phyloP scores from a whole-genome alignment of 2,329 filamentous ascomycete genomes.

The Apiospora kogelbergensis region DNA sequence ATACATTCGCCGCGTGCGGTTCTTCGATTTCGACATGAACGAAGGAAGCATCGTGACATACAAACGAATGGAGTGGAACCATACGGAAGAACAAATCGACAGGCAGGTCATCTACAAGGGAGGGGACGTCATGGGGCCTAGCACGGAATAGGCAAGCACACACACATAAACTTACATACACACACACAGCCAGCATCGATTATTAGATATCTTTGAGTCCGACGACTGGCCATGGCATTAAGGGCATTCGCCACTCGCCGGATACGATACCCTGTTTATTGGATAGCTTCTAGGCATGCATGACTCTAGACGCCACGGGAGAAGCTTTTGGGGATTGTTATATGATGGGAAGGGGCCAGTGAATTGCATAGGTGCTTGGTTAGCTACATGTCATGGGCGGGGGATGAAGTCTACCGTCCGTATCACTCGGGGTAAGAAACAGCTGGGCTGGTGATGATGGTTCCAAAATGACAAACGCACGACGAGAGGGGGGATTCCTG shows the following conservation, averaged over 20 bases:
- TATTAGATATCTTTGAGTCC: background rate
- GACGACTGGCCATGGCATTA: background rate
- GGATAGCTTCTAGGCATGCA: background rate
- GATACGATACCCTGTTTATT: background rate
- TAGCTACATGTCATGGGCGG: background rate
- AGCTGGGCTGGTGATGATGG: background rate
- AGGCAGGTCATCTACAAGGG: slow-evolving; percentile 67
- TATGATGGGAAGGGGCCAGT: background rate
- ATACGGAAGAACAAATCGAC: slow-evolving; percentile 54
- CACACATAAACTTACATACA: no score
- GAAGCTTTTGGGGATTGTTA: background rate
- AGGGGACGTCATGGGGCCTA: slow-evolving; percentile 42
- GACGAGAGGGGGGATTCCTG: background rate
- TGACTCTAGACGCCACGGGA: background rate
- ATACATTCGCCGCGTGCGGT: slow-evolving; percentile 77
- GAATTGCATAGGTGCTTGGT: background rate
- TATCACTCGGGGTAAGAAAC: background rate
- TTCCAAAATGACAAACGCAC: no score
- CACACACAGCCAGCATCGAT: no score
- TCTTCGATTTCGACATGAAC: slow-evolving; percentile 94
- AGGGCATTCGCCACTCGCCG: background rate
- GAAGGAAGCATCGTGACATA: slow-evolving; percentile 86
- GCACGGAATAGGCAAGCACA: background rate
- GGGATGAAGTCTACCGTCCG: background rate
- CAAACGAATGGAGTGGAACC: slow-evolving; percentile 78